A percentile compares a stretch with the other conserved stretches of the same genome.
These are phyloP conservation scores for Beauveria pseudobassiana DNA, from an alignment of 2,329 filamentous ascomycete species.

Conservation along the genomic window DNA sequence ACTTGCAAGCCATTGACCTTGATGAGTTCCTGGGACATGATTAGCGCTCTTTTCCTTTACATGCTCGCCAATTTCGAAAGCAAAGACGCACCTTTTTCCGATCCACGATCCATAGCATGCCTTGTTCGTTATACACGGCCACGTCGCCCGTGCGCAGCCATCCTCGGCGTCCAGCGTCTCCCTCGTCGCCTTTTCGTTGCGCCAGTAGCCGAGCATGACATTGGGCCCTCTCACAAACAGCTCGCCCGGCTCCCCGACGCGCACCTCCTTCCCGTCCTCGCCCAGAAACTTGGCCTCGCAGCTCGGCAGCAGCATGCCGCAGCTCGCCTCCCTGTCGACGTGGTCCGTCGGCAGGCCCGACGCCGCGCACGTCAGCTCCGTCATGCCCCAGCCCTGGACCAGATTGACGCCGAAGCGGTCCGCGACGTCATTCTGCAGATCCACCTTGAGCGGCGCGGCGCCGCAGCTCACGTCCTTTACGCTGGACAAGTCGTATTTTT, in stretches of 20 bases:
- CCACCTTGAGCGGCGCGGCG: slow-evolving; percentile 42
- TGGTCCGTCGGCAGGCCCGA: slow-evolving; percentile 31
- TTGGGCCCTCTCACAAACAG: slow-evolving; percentile 48
- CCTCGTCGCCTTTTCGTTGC: slow-evolving; percentile 45
- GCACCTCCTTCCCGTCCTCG: slow-evolving; percentile 43
- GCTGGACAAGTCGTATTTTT: slow-evolving; percentile 44
- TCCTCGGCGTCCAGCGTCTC: slow-evolving; percentile 41
- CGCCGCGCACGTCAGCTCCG: slow-evolving; percentile 40
- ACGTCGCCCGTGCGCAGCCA: slow-evolving; percentile 56
- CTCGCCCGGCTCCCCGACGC: slow-evolving; percentile 41
- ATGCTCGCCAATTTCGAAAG: background rate
- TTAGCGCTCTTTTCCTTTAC: background rate
- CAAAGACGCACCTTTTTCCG: slow-evolving; percentile 37
- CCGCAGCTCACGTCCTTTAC: slow-evolving; percentile 41
- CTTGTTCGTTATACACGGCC: slow-evolving; percentile 38
- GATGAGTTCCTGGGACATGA: slow-evolving; percentile 43
- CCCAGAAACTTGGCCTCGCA: slow-evolving; percentile 45
- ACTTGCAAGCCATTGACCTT: slow-evolving; percentile 54
- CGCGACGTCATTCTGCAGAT: slow-evolving; percentile 39
- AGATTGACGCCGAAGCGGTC: slow-evolving; percentile 31
- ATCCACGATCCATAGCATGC: slow-evolving; percentile 38
- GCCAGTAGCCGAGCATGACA: slow-evolving; percentile 52
- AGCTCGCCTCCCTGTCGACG: slow-evolving; percentile 34
- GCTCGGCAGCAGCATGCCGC: slow-evolving; percentile 47
- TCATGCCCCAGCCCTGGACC: slow-evolving; percentile 55